phyloP scores from a whole-genome alignment of 1,284 basidiomycete genomes.

The Ceratobasidium sp. region DNA sequence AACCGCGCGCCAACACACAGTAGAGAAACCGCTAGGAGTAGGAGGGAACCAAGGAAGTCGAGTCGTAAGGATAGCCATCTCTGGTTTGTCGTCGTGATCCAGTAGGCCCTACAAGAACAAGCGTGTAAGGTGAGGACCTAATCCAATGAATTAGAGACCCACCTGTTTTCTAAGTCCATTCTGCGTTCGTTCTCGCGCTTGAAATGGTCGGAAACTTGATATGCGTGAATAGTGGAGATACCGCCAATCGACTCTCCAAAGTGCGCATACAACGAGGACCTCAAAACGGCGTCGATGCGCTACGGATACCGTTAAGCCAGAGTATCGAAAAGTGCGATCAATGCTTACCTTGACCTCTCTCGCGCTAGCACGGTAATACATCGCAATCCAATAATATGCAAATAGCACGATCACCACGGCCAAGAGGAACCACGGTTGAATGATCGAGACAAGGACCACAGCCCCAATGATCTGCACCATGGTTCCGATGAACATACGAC shows the following conservation, averaged over 20 bases:
- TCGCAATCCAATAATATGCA: slow-evolving; percentile 72
- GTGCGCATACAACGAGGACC: slow-evolving; percentile 73
- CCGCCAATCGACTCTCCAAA: slow-evolving; percentile 73
- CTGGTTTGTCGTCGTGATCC: slow-evolving; percentile 74
- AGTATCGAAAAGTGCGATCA: slow-evolving; percentile 63
- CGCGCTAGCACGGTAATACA: slow-evolving; percentile 89
- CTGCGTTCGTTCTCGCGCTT: slow-evolving; percentile 55
- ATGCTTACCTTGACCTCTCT: slow-evolving; percentile 87
- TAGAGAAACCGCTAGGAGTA: slow-evolving; percentile 80
- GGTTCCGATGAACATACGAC: slow-evolving; percentile 82
- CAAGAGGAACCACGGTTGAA: slow-evolving; percentile 54
- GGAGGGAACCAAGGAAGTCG: slow-evolving; percentile 76
- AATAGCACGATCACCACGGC: slow-evolving; percentile 56
- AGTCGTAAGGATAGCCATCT: slow-evolving; percentile 66
- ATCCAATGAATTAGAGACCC: too few relatives aligned
- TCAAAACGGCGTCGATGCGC: slow-evolving; percentile 76
- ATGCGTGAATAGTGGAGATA: slow-evolving; percentile 74
- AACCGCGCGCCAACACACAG: slow-evolving; percentile 71
- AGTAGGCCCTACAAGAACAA: slow-evolving; percentile 86
- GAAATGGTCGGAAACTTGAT: slow-evolving; percentile 60
- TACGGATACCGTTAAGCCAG: slow-evolving; percentile 72
- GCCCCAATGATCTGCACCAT: slow-evolving; percentile 76
- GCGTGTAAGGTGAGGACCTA: too few relatives aligned
- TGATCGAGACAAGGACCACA: slow-evolving; percentile 71
- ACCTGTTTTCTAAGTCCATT: slow-evolving; percentile 80